phyloP scores from a whole-genome alignment of 2,329 filamentous ascomycete genomes.

The Ascocoryne sarcoides region DNA sequence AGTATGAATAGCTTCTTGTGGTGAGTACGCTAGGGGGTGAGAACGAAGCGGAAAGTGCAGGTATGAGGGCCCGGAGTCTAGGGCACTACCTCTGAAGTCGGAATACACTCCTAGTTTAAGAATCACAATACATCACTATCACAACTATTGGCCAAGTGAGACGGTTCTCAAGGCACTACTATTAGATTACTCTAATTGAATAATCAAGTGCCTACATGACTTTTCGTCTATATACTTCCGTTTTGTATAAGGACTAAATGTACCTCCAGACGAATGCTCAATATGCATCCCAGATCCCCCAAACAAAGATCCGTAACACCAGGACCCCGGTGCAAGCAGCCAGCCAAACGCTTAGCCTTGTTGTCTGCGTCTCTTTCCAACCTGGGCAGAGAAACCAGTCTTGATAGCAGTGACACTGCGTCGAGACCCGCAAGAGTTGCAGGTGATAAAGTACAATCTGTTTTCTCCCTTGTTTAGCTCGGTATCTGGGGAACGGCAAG shows the following conservation, averaged over 20 bases:
- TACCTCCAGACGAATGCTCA: not conserved
- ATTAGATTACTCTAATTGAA: not conserved
- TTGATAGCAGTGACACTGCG: slow-evolving; percentile 96
- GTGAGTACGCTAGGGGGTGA: not conserved
- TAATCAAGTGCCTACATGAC: not conserved
- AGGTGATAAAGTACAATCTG: slow-evolving; percentile 97
- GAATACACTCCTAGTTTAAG: no score
- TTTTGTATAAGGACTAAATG: slow-evolving; percentile 2
- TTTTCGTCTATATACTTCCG: slow-evolving; percentile 1
- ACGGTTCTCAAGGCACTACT: not conserved
- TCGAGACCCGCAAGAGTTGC: slow-evolving; percentile 77
- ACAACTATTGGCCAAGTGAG: not conserved
- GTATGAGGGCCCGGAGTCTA: no score
- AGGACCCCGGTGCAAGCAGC: slow-evolving; percentile 5
- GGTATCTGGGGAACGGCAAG: slow-evolving; percentile 88
- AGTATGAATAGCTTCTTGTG: not conserved
- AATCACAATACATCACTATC: no score
- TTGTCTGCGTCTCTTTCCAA: slow-evolving; percentile 97
- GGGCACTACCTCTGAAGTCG: no score
- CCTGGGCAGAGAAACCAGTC: slow-evolving; percentile 99
- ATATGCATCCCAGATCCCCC: slow-evolving; percentile 2
- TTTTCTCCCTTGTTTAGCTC: slow-evolving; percentile 99
- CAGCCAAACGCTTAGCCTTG: slow-evolving; percentile 52
- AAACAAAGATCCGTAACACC: slow-evolving; percentile 3
- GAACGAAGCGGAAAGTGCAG: not conserved